phyloP scores from a whole-genome alignment of 1,139 yeast species.

The Saccharomyces hybrid region DNA sequence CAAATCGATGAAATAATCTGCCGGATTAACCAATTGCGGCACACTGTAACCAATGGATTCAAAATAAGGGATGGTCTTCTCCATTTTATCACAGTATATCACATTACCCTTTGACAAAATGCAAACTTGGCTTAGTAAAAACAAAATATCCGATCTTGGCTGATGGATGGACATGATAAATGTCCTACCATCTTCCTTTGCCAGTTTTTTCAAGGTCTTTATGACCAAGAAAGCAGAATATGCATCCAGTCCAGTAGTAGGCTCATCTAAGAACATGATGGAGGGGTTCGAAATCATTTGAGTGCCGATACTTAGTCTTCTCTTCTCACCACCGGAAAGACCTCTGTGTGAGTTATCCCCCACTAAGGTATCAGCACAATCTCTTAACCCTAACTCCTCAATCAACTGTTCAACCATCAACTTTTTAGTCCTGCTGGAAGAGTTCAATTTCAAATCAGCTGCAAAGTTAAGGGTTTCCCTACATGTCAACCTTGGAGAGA shows the following conservation, averaged over 20 bases:
- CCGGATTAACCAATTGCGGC: constrained; percentile 46
- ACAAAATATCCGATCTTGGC: constrained; percentile 69
- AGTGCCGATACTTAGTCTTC: constrained; percentile 70
- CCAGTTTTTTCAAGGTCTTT: constrained; percentile 50
- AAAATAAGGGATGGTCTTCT: constrained; percentile 46
- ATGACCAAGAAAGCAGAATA: constrained; percentile 63
- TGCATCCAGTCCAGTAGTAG: constrained; percentile 84
- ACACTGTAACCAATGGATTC: constrained; percentile 39
- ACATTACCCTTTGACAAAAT: constrained; percentile 61
- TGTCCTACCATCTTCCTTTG: constrained; percentile 58
- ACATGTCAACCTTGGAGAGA: constrained; percentile 64
- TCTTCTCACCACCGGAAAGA: constrained; percentile 77
- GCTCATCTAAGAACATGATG: constrained; percentile 72
- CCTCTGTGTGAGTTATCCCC: constrained; percentile 41
- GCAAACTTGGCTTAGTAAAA: constrained; percentile 61
- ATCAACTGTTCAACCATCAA: constrained; percentile 52
- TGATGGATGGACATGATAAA: constrained; percentile 74
- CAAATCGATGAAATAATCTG: constrained; percentile 61
- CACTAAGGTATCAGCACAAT: constrained; percentile 51
- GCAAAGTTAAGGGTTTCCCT: constrained; percentile 63
- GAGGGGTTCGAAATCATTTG: constrained; percentile 74
- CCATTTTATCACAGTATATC: constrained; percentile 51
- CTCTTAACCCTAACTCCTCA: constrained; percentile 53
- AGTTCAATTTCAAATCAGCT: constrained; percentile 57
- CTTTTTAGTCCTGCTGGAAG: constrained; percentile 38